Percentiles rank a stretch among this genome's conserved stretches.
These are phyloP conservation scores for Pichia rugopelliculosa DNA, from an alignment of 805 yeast species.

Conservation along the genomic window DNA sequence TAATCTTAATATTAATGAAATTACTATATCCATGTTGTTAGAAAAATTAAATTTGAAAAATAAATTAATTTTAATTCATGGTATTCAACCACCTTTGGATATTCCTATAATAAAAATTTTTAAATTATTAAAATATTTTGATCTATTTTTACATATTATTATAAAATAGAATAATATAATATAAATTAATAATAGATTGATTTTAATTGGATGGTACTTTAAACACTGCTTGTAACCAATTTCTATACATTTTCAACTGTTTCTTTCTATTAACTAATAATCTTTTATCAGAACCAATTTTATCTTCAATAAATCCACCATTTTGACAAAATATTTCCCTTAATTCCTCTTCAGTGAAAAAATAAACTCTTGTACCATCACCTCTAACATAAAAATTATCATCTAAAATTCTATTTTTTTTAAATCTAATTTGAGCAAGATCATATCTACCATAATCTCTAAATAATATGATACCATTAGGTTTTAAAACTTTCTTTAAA, in stretches of 20 bases:
- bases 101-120: conserved; percentile 42
- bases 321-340: conserved; percentile 58
- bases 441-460: conserved; percentile 96
- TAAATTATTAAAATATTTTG: conserved; percentile 40
- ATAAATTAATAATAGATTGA: too few relatives aligned
- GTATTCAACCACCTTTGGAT: conserved; percentile 40
- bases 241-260: conserved; percentile 89
- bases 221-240: conserved; percentile 94
- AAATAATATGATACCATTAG: conserved; percentile 85
- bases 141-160: conserved; percentile 58
- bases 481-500: conserved; percentile 66
- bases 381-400: conserved; percentile 96
- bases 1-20: not conserved
- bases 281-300: conserved; percentile 85
- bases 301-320: conserved; percentile 52
- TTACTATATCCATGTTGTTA: not conserved
- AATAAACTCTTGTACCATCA: conserved; percentile 95
- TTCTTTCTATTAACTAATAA: conserved; percentile 87
- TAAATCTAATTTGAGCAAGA: conserved; percentile 89
- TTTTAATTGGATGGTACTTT: too few relatives aligned
- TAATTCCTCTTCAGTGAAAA: conserved; percentile 91
- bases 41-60: not conserved
- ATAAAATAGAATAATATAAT: conserved; percentile 20
- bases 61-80: conserved; percentile 35
- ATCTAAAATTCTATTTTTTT: conserved; percentile 75